A percentile compares a stretch with the other conserved stretches of the same genome.
These are phyloP conservation scores for Dujonia santamariae DNA, from an alignment of 1,139 yeast genomes.

Conservation along the genomic window DNA sequence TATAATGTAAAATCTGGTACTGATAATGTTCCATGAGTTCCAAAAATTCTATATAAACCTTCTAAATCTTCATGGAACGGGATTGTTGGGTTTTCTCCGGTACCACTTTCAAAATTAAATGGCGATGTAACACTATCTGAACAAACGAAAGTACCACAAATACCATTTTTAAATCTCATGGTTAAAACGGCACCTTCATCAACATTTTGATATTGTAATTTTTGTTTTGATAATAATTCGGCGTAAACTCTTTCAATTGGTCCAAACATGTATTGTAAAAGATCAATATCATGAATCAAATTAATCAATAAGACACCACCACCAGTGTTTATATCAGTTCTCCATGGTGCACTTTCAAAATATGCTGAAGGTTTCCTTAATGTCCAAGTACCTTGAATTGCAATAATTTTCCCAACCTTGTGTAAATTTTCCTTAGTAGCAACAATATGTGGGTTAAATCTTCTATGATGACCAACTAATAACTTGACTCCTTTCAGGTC, in stretches of 20 bases:
- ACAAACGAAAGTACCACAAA: constrained; percentile 38
- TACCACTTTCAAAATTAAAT: constrained; percentile 37
- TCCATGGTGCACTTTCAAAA: constrained; percentile 33
- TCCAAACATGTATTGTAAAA: constrained; percentile 36
- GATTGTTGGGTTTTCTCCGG: constrained; percentile 41
- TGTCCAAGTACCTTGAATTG: constrained; percentile 41
- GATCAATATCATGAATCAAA: constrained; percentile 39
- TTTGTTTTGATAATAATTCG: constrained; percentile 31
- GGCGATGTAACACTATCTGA: constrained; percentile 39
- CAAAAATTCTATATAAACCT: constrained; percentile 38
- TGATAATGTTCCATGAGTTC: constrained; percentile 35
- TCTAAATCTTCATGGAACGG: constrained; percentile 26
- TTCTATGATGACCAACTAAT: constrained; percentile 39
- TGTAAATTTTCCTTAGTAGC: constrained; percentile 30
- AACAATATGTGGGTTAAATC: constrained; percentile 38
- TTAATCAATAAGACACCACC: constrained; percentile 41
- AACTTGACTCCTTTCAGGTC: constrained; percentile 21
- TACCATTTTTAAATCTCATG: constrained; percentile 29
- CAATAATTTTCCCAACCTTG: constrained; percentile 30
- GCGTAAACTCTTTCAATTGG: constrained; percentile 38
- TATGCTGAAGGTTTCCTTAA: constrained; percentile 32
- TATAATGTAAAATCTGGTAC: constrained; percentile 36
- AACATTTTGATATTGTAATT: constrained; percentile 25
- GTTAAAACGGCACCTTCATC: constrained; percentile 43
- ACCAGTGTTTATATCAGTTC: constrained; percentile 29